These are phyloP conservation scores for Capronia coronata DNA, from an alignment of 2,329 filamentous ascomycete species.

Conservation along the genomic window DNA sequence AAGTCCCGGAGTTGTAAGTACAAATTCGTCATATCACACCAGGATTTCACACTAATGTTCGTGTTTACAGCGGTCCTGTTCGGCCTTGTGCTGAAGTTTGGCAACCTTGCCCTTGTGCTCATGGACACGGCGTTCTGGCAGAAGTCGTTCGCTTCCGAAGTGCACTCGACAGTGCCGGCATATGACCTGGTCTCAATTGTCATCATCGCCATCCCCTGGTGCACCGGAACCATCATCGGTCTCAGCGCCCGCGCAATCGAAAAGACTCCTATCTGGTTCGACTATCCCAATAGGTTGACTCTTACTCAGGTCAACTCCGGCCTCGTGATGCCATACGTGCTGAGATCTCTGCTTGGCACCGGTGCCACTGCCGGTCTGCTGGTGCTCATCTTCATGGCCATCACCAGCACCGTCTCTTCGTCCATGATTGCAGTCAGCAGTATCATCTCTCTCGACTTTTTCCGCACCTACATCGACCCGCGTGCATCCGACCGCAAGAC, in stretches of 20 bases:
- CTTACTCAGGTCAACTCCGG: conserved; percentile 39
- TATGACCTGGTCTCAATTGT: conserved; percentile 44
- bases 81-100: conserved; percentile 45
- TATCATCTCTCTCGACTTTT: conserved; percentile 48
- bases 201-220: conserved; percentile 46
- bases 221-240: conserved; percentile 43
- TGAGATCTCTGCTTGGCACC: conserved; percentile 41
- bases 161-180: conserved; percentile 43
- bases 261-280: conserved; percentile 42
- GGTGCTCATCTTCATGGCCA: conserved; percentile 47
- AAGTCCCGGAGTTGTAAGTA: conserved; percentile 34
- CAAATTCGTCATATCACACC: neutral
- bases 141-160: conserved; percentile 47
- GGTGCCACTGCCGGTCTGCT: conserved; percentile 42
- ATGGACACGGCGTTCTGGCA: conserved; percentile 50
- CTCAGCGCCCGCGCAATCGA: conserved; percentile 42
- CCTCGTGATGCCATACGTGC: conserved; percentile 44
- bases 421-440: conserved; percentile 48
- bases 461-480: conserved; percentile 47
- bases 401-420: conserved; percentile 47
- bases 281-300: conserved; percentile 40
- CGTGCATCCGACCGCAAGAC: conserved; percentile 40
- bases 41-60: neutral
- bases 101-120: conserved; percentile 45
- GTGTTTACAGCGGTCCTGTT: conserved; percentile 27